Percentiles rank a stretch among this genome's conserved stretches.
Conservation (phyloP, 305 asterid species). For the Fraxinus paxiana region DNA sequence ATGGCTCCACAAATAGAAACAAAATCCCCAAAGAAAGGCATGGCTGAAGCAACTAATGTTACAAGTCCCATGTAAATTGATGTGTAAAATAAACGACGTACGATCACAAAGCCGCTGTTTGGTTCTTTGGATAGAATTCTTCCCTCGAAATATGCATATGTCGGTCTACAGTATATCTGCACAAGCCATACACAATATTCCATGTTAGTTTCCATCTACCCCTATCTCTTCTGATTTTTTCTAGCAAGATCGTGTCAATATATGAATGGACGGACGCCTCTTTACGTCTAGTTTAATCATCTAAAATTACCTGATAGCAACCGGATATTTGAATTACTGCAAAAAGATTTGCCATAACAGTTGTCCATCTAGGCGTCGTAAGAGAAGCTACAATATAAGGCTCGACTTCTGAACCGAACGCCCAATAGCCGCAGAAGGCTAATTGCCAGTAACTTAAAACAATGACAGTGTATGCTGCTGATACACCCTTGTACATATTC, state of each 20-base stretch:
- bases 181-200: background rate
- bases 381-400: slow-evolving; percentile 56
- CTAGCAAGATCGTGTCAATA: background rate
- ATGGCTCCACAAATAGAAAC: slow-evolving; percentile 63
- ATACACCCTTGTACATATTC: slow-evolving; percentile 52
- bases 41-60: slow-evolving; percentile 44
- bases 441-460: slow-evolving; percentile 51
- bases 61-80: slow-evolving; percentile 35
- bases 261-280: background rate
- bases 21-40: slow-evolving; percentile 59
- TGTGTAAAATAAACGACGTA: slow-evolving; percentile 36
- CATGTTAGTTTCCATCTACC: background rate
- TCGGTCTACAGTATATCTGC: slow-evolving; percentile 62
- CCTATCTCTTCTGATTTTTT: background rate
- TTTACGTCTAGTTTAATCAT: background rate
- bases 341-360: slow-evolving; percentile 52
- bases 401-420: slow-evolving; percentile 53
- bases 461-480: slow-evolving; percentile 48
- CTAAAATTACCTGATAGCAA: slow-evolving; percentile 48
- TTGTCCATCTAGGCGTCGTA: slow-evolving; percentile 45
- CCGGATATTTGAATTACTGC: slow-evolving; percentile 61
- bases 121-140: slow-evolving; percentile 13
- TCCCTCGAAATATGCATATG: slow-evolving; percentile 45
- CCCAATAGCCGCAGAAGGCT: slow-evolving; percentile 59
- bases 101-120: background rate